A percentile compares a stretch with the other conserved stretches of the same genome.
phyloP scores from a whole-genome alignment of 805 yeast genomes.

The Jamesozyma rosinii region DNA sequence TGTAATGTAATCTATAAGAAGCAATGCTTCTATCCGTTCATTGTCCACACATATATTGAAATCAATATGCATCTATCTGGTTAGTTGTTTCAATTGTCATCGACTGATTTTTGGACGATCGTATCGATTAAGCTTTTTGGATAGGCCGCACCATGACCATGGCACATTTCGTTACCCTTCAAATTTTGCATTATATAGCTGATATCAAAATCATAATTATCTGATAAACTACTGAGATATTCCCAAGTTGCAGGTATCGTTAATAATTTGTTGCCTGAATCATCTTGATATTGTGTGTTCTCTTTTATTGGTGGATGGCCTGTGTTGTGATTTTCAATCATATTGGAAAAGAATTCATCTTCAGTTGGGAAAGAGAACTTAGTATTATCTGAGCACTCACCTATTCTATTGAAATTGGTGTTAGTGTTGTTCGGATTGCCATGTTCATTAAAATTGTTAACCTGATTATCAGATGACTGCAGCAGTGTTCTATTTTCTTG shows the following conservation, averaged over 20 bases:
- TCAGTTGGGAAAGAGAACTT: conserved; percentile 23
- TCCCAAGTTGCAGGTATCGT: conserved; percentile 83
- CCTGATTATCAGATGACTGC: conserved; percentile 12
- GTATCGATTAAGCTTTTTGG: conserved; percentile 17
- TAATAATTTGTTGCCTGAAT: conserved; percentile 40
- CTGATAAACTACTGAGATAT: conserved; percentile 44
- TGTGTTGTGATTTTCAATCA: background rate
- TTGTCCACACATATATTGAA: too few relatives aligned
- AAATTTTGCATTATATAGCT: conserved; percentile 48
- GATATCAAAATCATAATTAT: conserved; percentile 38
- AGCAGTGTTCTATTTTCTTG: conserved; percentile 53
- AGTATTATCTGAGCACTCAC: background rate
- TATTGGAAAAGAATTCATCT: conserved; percentile 14
- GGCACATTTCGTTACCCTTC: conserved; percentile 62
- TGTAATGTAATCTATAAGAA: too few relatives aligned
- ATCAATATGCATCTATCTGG: too few relatives aligned
- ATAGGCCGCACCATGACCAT: conserved; percentile 53
- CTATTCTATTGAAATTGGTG: background rate
- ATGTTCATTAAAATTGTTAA: background rate
- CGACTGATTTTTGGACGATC: conserved; percentile 4
- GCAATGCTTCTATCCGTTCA: too few relatives aligned
- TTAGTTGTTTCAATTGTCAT: too few relatives aligned
- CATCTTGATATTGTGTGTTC: conserved; percentile 10
- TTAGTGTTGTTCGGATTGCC: background rate
- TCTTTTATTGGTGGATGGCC: background rate